phyloP scores from a whole-genome alignment of 2,329 filamentous ascomycete genomes.

The Penicillium sp. region DNA sequence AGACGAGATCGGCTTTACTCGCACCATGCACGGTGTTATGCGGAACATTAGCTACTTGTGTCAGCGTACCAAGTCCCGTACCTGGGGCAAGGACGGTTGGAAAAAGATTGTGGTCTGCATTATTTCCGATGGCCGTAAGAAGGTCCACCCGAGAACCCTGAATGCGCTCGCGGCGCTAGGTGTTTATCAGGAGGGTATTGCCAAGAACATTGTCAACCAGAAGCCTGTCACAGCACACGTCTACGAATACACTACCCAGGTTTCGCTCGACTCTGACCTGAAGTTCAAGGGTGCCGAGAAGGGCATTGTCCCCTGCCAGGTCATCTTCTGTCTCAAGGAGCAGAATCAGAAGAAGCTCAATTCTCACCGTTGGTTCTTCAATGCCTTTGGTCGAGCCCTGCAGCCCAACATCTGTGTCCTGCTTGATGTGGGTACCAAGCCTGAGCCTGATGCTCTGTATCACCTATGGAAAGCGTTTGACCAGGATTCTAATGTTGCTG shows the following conservation, averaged over 20 bases:
- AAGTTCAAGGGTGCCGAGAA: conserved; percentile 99
- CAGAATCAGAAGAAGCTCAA: conserved; percentile 97
- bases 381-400: conserved; percentile 86
- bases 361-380: conserved; percentile 99
- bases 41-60: conserved; percentile 98
- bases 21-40: conserved; percentile 98
- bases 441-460: conserved; percentile 84
- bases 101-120: conserved; percentile 99
- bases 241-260: conserved; percentile 98
- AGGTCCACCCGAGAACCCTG: conserved; percentile 86
- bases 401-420: conserved; percentile 96
- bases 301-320: conserved; percentile 94
- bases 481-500: conserved; percentile 93
- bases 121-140: conserved; percentile 88
- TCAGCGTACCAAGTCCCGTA: conserved; percentile 81
- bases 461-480: conserved; percentile 99
- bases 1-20: conserved; percentile 90
- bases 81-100: conserved; percentile 96
- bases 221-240: conserved; percentile 93
- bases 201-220: conserved; percentile 96
- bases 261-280: conserved; percentile 87
- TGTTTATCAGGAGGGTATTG: conserved; percentile 96
- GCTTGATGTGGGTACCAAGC: conserved; percentile 91
- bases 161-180: conserved; percentile 95
- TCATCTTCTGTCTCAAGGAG: conserved; percentile 98